Evolutionary conservation across 768 basidiomycete genomes (phyloP).

Genomic region (Postia placenta): DNA sequence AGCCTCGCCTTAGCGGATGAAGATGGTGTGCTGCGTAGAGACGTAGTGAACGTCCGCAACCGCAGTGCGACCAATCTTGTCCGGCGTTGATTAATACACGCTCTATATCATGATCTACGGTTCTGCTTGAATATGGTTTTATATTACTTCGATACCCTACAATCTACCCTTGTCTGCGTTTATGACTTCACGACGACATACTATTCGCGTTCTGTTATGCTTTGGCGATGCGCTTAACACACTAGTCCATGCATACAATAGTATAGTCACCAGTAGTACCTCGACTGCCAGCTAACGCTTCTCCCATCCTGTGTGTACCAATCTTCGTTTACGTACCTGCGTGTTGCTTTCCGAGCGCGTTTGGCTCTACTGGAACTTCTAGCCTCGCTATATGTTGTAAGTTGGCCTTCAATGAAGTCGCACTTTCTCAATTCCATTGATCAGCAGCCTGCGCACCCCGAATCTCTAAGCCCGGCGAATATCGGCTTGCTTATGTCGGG

Average conservation of each 20-base stretch:
- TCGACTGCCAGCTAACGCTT: too few species aligned
- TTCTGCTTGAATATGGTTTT: background rate
- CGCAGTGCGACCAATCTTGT: slow-evolving; percentile 48
- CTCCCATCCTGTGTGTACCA: too few species aligned
- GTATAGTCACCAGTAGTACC: too few species aligned
- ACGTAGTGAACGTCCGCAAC: slow-evolving; percentile 34
- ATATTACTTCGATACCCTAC: background rate
- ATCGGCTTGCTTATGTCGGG: too few species aligned
- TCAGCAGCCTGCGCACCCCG: too few species aligned
- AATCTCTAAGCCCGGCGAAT: too few species aligned
- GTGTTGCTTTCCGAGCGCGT: too few species aligned
- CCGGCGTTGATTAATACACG: slow-evolving; percentile 29
- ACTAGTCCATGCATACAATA: background rate
- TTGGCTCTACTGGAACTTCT: too few species aligned
- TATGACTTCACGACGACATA: background rate
- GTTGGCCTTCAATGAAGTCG: too few species aligned
- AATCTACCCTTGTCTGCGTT: background rate
- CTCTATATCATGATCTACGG: background rate
- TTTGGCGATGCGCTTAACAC: background rate
- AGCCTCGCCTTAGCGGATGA: slow-evolving; percentile 34
- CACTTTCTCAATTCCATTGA: too few species aligned
- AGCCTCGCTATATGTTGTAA: too few species aligned
- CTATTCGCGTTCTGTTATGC: background rate
- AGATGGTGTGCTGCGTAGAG: slow-evolving; percentile 39
- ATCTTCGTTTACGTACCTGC: too few species aligned